Conservation (phyloP, 345 rosid genomes). For the Arabis hirsuta region DNA sequence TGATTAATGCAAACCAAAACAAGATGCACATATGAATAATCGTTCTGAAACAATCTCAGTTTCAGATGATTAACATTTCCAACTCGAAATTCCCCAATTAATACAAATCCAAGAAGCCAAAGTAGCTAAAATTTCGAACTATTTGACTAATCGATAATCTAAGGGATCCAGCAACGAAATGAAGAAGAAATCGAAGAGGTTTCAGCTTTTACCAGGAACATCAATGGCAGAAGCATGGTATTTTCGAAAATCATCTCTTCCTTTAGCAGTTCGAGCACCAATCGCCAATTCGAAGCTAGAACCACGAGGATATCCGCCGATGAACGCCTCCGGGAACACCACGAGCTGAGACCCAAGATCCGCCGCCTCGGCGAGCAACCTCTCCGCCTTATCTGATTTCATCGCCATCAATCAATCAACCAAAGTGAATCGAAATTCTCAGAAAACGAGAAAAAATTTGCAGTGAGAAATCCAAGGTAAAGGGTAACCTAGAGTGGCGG, state of each 20-base stretch:
- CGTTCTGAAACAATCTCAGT: neutral
- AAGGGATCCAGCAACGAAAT: neutral
- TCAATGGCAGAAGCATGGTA: constrained; percentile 87
- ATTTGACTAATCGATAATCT: neutral
- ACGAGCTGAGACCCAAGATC: constrained; percentile 81
- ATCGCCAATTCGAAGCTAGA: constrained; percentile 74
- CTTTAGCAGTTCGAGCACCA: constrained; percentile 75
- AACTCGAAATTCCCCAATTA: neutral
- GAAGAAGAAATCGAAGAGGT: neutral
- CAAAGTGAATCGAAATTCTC: neutral
- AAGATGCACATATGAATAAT: neutral
- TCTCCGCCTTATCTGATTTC: constrained; percentile 79
- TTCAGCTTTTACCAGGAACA: constrained; percentile 66
- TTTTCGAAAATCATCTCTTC: constrained; percentile 83
- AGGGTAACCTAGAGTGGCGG: constrained; percentile 77
- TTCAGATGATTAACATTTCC: neutral
- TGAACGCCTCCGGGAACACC: constrained; percentile 92
- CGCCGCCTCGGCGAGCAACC: constrained; percentile 84
- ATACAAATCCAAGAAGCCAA: neutral
- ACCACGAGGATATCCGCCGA: constrained; percentile 95
- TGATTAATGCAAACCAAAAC: neutral
- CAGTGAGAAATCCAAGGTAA: neutral
- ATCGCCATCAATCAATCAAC: constrained; percentile 1
- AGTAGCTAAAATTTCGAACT: neutral
- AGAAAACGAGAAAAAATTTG: neutral